Percentiles rank a stretch among this genome's conserved stretches.
phyloP scores from a whole-genome alignment of 164 flowering plant species.

The Dillenia turbinata region DNA sequence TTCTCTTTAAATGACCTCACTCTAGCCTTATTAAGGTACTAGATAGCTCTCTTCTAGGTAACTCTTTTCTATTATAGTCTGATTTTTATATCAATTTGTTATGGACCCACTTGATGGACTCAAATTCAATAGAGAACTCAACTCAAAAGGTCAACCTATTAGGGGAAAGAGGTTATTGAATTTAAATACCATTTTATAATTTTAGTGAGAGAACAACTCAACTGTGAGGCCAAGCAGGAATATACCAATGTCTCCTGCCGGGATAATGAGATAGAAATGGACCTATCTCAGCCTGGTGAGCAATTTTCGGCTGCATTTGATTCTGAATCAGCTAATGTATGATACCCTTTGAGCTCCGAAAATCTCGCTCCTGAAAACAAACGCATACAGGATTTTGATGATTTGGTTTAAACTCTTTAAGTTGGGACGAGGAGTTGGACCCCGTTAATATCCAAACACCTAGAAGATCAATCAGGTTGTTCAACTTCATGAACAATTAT shows the following conservation, averaged over 20 bases:
- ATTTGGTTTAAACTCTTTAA: conserved; percentile 5
- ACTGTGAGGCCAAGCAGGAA: conserved; percentile 1
- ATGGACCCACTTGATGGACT: too few relatives aligned
- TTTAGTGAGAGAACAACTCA: too few relatives aligned
- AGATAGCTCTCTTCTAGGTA: too few relatives aligned
- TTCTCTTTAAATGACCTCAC: too few relatives aligned
- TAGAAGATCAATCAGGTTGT: conserved; percentile 9
- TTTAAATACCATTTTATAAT: too few relatives aligned
- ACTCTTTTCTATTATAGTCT: too few relatives aligned
- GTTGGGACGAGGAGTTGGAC: conserved; percentile 1
- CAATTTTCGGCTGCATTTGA: conserved; percentile 4
- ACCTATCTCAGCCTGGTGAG: not conserved
- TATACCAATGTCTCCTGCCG: conserved; percentile 3
- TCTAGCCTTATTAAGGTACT: too few relatives aligned
- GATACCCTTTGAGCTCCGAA: conserved; percentile 5
- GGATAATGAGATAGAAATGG: conserved; percentile 7
- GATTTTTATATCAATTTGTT: too few relatives aligned
- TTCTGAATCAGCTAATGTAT: conserved; percentile 18
- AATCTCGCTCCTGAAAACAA: conserved; percentile 3
- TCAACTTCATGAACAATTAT: conserved; percentile 19
- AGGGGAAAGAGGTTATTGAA: too few relatives aligned
- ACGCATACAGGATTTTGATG: conserved; percentile 9
- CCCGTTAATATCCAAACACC: conserved; percentile 4
- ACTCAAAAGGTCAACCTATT: too few relatives aligned
- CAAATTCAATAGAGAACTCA: too few relatives aligned